phyloP scores from a whole-genome alignment of 2,329 filamentous ascomycete species.

The Dactylonectria estremocensis region DNA sequence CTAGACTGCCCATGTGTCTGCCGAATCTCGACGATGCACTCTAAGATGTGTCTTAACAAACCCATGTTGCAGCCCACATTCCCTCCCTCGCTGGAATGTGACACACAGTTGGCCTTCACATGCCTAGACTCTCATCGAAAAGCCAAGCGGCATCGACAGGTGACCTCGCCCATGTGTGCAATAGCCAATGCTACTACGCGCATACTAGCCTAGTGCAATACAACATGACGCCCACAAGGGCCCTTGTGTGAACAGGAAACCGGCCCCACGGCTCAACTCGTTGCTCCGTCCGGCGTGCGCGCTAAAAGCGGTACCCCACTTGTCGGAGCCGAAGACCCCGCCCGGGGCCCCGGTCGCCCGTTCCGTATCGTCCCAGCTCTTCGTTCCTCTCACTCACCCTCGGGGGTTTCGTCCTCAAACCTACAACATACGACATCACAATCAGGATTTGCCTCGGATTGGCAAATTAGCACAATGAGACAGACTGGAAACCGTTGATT shows the following conservation, averaged over 20 bases:
- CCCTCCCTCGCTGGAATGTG: not conserved
- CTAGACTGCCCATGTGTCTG: not conserved
- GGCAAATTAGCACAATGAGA: not conserved
- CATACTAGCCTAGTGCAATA: not conserved
- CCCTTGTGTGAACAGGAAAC: not conserved
- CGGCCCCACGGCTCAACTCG: constrained; percentile 19
- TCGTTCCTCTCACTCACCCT: not conserved
- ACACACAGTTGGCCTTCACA: constrained; percentile 14
- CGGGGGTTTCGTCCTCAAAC: not conserved
- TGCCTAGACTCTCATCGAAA: constrained; percentile 12
- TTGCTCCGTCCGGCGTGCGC: constrained; percentile 8
- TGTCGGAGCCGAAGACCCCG: constrained; percentile 15
- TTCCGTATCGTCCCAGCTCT: not conserved
- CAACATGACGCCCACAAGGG: not conserved
- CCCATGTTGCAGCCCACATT: no score
- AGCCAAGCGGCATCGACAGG: constrained; percentile 14
- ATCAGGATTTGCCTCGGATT: not conserved
- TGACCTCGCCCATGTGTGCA: not conserved
- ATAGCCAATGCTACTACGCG: not conserved
- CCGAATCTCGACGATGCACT: no score
- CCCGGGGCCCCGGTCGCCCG: not conserved
- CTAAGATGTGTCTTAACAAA: not conserved
- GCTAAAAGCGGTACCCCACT: not conserved
- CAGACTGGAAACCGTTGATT: not conserved
- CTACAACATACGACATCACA: not conserved